phyloP scores from a whole-genome alignment of 257 asterid genomes.

The Leonotis leonurus region DNA sequence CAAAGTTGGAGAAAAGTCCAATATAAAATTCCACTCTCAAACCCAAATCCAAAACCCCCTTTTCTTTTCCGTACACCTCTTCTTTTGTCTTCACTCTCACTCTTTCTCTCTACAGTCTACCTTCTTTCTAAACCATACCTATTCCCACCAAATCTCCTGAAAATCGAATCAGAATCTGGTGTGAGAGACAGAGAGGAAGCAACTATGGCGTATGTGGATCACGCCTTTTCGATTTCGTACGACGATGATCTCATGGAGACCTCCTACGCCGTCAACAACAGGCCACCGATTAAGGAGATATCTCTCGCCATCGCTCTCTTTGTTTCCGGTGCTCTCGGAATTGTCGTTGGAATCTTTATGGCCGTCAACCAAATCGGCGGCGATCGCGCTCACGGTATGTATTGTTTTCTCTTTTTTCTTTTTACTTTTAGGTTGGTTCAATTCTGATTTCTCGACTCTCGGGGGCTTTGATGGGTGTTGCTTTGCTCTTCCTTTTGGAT shows the following conservation, averaged over 20 bases:
- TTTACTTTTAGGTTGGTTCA: background rate
- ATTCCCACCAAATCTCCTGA: constrained; percentile 7
- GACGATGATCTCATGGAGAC: constrained; percentile 82
- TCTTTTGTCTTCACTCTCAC: background rate
- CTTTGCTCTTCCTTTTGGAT: background rate
- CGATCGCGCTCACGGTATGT: constrained; percentile 73
- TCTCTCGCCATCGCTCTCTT: constrained; percentile 75
- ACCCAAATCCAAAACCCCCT: background rate
- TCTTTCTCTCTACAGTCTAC: constrained; percentile 12
- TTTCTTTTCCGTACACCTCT: background rate
- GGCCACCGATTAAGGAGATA: constrained; percentile 89
- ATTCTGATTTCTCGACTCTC: background rate
- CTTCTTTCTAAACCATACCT: too few species aligned
- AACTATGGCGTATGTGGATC: constrained; percentile 87
- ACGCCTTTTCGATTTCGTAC: constrained; percentile 86
- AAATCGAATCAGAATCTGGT: too few species aligned
- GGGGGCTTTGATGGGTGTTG: background rate
- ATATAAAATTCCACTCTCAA: background rate
- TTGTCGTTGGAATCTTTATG: constrained; percentile 59
- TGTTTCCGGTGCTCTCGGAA: constrained; percentile 64
- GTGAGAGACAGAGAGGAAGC: too few species aligned
- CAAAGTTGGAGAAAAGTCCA: background rate
- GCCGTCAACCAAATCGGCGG: constrained; percentile 76
- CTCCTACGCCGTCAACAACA: constrained; percentile 50
- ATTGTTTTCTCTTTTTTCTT: background rate